Evolutionary conservation across 257 asterid genomes (phyloP).

Genomic region (Haberlea rhodopensis): DNA sequence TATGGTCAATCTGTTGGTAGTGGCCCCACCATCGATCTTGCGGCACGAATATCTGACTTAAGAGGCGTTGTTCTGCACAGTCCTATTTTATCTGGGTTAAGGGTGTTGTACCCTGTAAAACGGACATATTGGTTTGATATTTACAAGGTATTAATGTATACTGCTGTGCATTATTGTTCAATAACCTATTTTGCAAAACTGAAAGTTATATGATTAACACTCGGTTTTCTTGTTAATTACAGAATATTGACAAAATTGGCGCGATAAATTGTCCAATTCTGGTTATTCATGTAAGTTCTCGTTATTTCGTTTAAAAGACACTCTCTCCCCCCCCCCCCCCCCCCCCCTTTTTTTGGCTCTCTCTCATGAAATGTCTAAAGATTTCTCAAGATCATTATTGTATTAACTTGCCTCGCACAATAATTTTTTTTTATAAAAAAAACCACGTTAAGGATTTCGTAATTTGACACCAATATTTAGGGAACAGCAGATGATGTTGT

Average conservation of each 20-base stretch:
- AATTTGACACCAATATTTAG: slow-evolving; percentile 34
- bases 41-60: slow-evolving; percentile 77
- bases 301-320: slow-evolving; percentile 13
- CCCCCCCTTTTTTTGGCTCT: background rate
- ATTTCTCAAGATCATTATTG: background rate
- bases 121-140: slow-evolving; percentile 96
- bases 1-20: slow-evolving; percentile 99
- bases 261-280: slow-evolving; percentile 82
- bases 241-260: slow-evolving; percentile 97
- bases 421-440: background rate
- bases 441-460: background rate
- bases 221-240: slow-evolving; percentile 39
- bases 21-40: slow-evolving; percentile 96
- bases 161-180: slow-evolving; percentile 13
- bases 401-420: background rate
- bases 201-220: slow-evolving; percentile 19
- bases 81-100: slow-evolving; percentile 91
- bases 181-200: slow-evolving; percentile 21
- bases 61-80: slow-evolving; percentile 97
- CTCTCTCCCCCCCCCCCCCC: background rate
- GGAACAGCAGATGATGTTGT: slow-evolving; percentile 96
- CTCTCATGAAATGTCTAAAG: slow-evolving; percentile 8
- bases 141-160: slow-evolving; percentile 64
- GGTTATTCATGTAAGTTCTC: slow-evolving; percentile 87
- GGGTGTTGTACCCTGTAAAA: slow-evolving; percentile 95